A percentile compares a stretch with the other conserved stretches of the same genome.
Conservation (phyloP, 352 stramenopile genomes). For the Paralagenidium karlingii region DNA sequence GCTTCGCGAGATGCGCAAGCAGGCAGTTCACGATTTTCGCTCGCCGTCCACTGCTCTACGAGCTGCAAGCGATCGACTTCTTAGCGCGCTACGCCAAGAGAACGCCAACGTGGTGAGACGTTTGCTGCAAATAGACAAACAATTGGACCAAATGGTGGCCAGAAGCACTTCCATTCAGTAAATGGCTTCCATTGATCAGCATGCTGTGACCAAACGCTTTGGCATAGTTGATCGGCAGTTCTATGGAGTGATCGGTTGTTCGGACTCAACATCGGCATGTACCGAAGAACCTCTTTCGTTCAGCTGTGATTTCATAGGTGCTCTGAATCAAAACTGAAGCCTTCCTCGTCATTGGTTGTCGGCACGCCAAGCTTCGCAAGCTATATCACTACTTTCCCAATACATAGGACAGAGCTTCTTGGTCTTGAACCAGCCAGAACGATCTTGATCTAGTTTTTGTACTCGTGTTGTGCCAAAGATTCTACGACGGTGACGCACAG, state of each 20-base stretch:
- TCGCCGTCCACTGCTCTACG: conserved; percentile 26
- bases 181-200: conserved; percentile 2
- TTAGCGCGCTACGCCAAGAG: conserved; percentile 26
- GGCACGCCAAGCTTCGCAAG: too few species aligned
- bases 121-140: conserved; percentile 22
- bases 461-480: too few species aligned
- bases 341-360: too few species aligned
- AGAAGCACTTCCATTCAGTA: conserved; percentile 4
- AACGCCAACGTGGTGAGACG: conserved; percentile 23
- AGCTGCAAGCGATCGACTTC: conserved; percentile 23
- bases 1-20: conserved; percentile 35
- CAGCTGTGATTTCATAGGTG: conserved; percentile 25
- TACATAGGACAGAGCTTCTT: too few species aligned
- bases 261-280: background rate
- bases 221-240: too few species aligned
- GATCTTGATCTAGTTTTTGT: too few species aligned
- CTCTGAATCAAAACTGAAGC: too few species aligned
- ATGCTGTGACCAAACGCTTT: too few species aligned
- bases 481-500: too few species aligned
- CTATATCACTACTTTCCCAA: too few species aligned
- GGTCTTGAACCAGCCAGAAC: too few species aligned
- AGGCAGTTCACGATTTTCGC: conserved; percentile 22
- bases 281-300: background rate
- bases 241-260: too few species aligned
- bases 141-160: conserved; percentile 19